Base-by-base conservation (phyloP, 2,329 filamentous ascomycete genomes). In the Venturia pyrina region DNA sequence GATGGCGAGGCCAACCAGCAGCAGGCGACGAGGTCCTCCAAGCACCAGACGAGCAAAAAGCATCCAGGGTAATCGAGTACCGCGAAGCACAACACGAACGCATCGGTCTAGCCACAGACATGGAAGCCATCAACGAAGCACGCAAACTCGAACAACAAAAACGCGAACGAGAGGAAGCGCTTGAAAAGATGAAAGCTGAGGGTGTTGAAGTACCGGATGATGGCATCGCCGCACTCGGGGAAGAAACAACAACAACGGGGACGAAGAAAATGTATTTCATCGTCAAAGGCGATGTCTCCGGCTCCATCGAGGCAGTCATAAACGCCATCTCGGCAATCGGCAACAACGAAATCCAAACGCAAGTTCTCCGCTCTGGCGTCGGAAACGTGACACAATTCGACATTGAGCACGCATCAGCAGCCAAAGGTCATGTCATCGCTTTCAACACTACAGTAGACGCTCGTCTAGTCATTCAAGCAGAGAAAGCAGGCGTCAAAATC, bases 231-330 rank as follows among this genome's bases (percentile, higher is more conserved):
- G 70, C 73, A 17, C 71, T 75, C 43, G 79, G 81, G 10, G 76
- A 82, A 8, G 69, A 24, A 11, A 67, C 71, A 24, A 65, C 71
- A 24, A 65, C 75, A 0, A 73, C 77, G 40, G 82, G 82, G 0
- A 81, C 82, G 17, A 79, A 82, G 67, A 78, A 83, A 19, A 83
- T 96, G 61, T 89, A 89, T 71, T 95, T 98, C 76, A 86, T 95
- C 67, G 82, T 99, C 78, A 96, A 96, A 77, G 93, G 88, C 65
- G 95, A 99, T 72, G 95, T 98, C 21, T 90, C 89, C 68, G 95
- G 95, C 46, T 98, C 93, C 0, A 92, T 93, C 0, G 95, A 99
- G 79, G 95, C 95, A 2, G 89, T 98, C 2, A 82, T 87, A 67
- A 88, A 90, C 62, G 88, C 89, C 10, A 83, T 99, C 67, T 80